phyloP scores from a whole-genome alignment of 1,284 basidiomycete genomes.

The Nidula niveotomentosa region DNA sequence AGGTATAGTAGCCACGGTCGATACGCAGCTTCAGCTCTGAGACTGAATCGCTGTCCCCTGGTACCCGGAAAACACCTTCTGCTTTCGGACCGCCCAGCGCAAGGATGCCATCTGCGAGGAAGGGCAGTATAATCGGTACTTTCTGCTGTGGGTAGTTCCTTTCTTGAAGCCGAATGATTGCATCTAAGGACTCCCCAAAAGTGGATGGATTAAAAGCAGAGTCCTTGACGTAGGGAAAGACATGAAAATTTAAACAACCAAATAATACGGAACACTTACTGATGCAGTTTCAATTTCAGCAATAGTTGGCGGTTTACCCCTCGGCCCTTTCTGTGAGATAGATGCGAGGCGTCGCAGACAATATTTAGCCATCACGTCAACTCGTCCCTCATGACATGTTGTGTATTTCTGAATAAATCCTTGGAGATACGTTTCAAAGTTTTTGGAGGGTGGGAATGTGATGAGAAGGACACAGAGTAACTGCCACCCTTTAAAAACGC shows the following conservation, averaged over 20 bases:
- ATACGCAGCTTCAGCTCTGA: constrained; percentile 85
- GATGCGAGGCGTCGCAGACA: constrained; percentile 71
- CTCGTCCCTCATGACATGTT: constrained; percentile 65
- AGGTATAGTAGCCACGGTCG: constrained; percentile 87
- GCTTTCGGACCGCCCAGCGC: constrained; percentile 81
- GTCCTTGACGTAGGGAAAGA: constrained; percentile 45
- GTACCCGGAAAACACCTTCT: constrained; percentile 90
- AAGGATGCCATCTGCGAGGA: constrained; percentile 88
- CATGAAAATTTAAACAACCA: constrained; percentile 1
- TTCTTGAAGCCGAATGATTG: constrained; percentile 80
- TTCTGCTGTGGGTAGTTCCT: constrained; percentile 81
- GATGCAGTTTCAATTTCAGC: constrained; percentile 89
- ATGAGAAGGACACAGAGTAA: constrained; percentile 84
- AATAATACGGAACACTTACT: constrained; percentile 36
- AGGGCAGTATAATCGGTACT: constrained; percentile 89
- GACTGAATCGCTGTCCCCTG: constrained; percentile 85
- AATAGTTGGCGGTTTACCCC: constrained; percentile 77
- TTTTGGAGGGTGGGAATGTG: constrained; percentile 89
- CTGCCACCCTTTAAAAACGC: constrained; percentile 89
- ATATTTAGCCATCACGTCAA: constrained; percentile 89
- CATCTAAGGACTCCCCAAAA: constrained; percentile 86
- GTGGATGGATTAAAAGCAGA: constrained; percentile 93
- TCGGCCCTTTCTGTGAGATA: constrained; percentile 78
- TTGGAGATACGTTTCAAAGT: constrained; percentile 81
- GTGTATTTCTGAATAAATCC: constrained; percentile 75